These are phyloP conservation scores for Ophiocordyceps australis DNA, from an alignment of 2,329 filamentous ascomycete genomes.

Conservation along the genomic window DNA sequence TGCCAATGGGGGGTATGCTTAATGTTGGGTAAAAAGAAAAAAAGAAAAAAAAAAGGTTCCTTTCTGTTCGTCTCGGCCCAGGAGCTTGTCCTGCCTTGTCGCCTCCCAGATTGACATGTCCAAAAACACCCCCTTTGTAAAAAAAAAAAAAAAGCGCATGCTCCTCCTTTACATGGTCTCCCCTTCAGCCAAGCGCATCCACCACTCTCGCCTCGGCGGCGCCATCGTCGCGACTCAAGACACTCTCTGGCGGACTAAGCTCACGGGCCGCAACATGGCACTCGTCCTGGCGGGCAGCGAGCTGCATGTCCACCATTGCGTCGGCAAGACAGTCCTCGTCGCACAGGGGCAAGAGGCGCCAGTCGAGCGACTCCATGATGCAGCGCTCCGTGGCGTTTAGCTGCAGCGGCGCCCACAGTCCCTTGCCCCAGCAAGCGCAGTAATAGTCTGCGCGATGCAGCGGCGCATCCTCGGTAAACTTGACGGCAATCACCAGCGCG, in stretches of 20 bases:
- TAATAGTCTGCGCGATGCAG: constrained; percentile 35
- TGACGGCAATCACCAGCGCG: constrained; percentile 44
- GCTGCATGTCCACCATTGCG: constrained; percentile 45
- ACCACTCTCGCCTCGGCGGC: too few species aligned
- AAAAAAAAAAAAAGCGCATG: too few species aligned
- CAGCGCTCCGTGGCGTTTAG: constrained; percentile 45
- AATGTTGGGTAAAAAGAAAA: too few species aligned
- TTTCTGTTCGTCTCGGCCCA: too few species aligned
- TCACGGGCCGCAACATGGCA: constrained; percentile 9
- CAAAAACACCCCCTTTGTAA: too few species aligned
- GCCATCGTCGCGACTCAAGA: constrained; percentile 9
- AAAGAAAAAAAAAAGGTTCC: too few species aligned
- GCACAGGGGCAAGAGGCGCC: constrained; percentile 43
- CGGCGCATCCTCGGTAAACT: constrained; percentile 45
- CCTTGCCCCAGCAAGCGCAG: constrained; percentile 31
- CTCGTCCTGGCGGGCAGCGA: constrained; percentile 23
- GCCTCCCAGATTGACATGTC: too few species aligned
- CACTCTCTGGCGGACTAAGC: constrained; percentile 11
- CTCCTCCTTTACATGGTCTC: too few species aligned
- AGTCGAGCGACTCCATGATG: constrained; percentile 45
- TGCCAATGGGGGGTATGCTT: too few species aligned
- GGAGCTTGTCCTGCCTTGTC: too few species aligned
- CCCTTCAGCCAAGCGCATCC: too few species aligned
- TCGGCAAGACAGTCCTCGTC: constrained; percentile 36
- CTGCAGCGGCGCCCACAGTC: constrained; percentile 40